Evolutionary conservation across 2,329 filamentous ascomycete genomes (phyloP).

Genomic region (Hymenoscyphus linearis): DNA sequence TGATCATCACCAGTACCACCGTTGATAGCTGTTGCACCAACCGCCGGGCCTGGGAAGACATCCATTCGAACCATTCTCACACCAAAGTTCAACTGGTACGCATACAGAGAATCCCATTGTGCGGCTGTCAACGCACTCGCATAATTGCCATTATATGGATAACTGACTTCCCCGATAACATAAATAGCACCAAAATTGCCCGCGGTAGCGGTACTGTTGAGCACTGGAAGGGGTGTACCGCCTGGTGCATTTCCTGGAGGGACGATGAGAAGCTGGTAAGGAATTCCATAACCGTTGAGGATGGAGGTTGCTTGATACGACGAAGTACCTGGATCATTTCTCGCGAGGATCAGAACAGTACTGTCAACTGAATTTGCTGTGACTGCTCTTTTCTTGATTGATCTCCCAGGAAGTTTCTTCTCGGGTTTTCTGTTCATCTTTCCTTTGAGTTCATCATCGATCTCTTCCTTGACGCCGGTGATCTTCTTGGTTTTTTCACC

Average conservation of each 20-base stretch:
- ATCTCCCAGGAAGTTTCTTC: neutral
- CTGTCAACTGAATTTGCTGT: slow-evolving; percentile 4
- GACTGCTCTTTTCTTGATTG: neutral
- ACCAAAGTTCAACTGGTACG: slow-evolving; percentile 53
- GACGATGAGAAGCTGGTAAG: slow-evolving; percentile 48
- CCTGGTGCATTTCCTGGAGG: slow-evolving; percentile 34
- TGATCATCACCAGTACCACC: slow-evolving; percentile 44
- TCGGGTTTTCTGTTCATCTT: too few species aligned
- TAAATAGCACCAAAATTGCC: slow-evolving; percentile 38
- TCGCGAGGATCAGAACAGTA: slow-evolving; percentile 52
- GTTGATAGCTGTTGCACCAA: slow-evolving; percentile 34
- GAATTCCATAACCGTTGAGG: slow-evolving; percentile 56
- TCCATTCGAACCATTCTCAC: slow-evolving; percentile 57
- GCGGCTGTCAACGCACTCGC: slow-evolving; percentile 39
- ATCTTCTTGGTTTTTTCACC: neutral
- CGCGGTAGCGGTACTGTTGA: neutral
- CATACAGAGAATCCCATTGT: slow-evolving; percentile 52
- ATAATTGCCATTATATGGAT: slow-evolving; percentile 39
- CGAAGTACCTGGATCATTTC: slow-evolving; percentile 38
- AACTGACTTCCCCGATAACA: slow-evolving; percentile 24
- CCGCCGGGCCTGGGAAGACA: slow-evolving; percentile 47
- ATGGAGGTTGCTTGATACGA: slow-evolving; percentile 46
- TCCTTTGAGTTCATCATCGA: neutral
- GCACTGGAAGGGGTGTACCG: slow-evolving; percentile 38
- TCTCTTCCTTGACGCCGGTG: neutral